These are phyloP conservation scores for Lactarius tabidus DNA, from an alignment of 768 basidiomycete species.

Conservation along the genomic window DNA sequence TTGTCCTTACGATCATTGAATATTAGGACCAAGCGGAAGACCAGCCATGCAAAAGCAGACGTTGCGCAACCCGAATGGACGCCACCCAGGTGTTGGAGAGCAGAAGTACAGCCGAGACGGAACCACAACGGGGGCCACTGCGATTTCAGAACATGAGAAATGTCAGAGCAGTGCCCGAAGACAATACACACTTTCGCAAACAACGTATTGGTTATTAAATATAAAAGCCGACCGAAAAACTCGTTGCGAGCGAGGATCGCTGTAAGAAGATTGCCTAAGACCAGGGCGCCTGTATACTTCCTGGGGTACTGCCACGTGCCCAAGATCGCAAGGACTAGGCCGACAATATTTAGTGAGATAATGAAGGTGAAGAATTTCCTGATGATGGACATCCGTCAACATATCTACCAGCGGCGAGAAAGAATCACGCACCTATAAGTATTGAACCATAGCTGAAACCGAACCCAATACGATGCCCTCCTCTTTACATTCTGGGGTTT, in stretches of 20 bases:
- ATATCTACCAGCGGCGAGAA: neutral
- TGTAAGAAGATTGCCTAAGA: conserved; percentile 39
- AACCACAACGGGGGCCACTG: conserved; percentile 43
- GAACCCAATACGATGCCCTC: conserved; percentile 30
- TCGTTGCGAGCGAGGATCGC: conserved; percentile 44
- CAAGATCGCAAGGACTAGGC: conserved; percentile 33
- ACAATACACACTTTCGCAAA: conserved; percentile 36
- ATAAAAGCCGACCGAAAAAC: conserved; percentile 39
- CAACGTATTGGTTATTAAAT: conserved; percentile 34
- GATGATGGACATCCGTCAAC: neutral
- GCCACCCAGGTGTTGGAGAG: conserved; percentile 61
- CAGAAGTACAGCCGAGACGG: conserved; percentile 37
- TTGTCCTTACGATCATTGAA: conserved; percentile 47
- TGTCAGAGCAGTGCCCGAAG: neutral
- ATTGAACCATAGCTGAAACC: conserved; percentile 38
- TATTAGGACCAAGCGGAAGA: conserved; percentile 57
- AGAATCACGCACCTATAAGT: conserved; percentile 35
- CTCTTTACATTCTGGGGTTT: conserved; percentile 23
- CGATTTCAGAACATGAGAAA: neutral
- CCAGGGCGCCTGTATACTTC: conserved; percentile 36
- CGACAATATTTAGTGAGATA: conserved; percentile 33
- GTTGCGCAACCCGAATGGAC: conserved; percentile 74
- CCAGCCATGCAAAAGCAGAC: conserved; percentile 66
- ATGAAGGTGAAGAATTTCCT: conserved; percentile 38
- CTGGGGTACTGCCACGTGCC: conserved; percentile 37